phyloP scores from a whole-genome alignment of 2,329 filamentous ascomycete species.

The Trichophaea hybrida region DNA sequence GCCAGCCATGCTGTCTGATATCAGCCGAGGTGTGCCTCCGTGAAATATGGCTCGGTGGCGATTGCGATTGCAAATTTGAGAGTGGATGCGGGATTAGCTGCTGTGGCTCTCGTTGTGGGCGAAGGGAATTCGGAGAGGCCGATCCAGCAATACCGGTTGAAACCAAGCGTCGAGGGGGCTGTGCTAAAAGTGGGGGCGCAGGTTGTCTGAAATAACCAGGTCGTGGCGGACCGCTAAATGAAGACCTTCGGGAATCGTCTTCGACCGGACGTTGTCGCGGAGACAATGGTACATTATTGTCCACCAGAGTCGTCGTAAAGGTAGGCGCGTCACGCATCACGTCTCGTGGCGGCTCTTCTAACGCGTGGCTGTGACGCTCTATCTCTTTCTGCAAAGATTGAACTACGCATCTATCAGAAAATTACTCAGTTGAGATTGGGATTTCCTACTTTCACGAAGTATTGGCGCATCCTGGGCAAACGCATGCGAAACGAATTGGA shows the following conservation, averaged over 20 bases:
- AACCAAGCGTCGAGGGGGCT: conserved; percentile 65
- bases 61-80: conserved; percentile 46
- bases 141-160: conserved; percentile 57
- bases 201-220: conserved; percentile 51
- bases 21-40: conserved; percentile 90
- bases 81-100: conserved; percentile 46
- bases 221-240: conserved; percentile 47
- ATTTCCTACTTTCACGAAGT: conserved; percentile 62
- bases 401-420: conserved; percentile 30
- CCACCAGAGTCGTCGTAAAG: conserved; percentile 56
- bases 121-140: conserved; percentile 59
- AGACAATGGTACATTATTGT: conserved; percentile 56
- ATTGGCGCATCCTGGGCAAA: conserved; percentile 62
- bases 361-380: conserved; percentile 43
- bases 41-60: conserved; percentile 53
- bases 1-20: conserved; percentile 78
- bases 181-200: conserved; percentile 66
- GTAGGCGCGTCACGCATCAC: conserved; percentile 46
- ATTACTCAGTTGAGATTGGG: conserved; percentile 9
- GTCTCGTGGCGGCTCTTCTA: conserved; percentile 51
- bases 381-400: conserved; percentile 49
- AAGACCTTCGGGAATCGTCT: conserved; percentile 64
- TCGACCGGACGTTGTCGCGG: conserved; percentile 66
- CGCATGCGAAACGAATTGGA: conserved; percentile 72
- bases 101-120: conserved; percentile 49